A percentile compares a stretch with the other conserved stretches of the same genome.
phyloP scores from a whole-genome alignment of 805 yeast species.

The Nakazawaea holstii region DNA sequence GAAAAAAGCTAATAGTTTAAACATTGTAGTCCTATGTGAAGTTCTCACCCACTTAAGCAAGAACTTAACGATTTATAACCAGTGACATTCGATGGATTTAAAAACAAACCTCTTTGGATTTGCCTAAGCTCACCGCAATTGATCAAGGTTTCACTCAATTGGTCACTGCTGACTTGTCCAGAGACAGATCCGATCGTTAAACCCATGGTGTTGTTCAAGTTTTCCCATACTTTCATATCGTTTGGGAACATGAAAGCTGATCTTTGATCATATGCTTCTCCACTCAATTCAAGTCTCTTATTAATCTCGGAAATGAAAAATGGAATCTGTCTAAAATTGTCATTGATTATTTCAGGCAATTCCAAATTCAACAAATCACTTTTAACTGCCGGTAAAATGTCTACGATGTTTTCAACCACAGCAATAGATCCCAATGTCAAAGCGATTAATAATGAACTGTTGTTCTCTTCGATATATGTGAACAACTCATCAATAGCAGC shows the following conservation, averaged over 20 bases:
- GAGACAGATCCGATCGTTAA: slow-evolving; percentile 50
- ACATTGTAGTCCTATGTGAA: neutral
- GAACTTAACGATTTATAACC: slow-evolving; percentile 19
- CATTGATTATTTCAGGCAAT: slow-evolving; percentile 41
- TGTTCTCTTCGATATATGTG: slow-evolving; percentile 54
- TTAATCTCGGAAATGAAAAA: slow-evolving; percentile 49
- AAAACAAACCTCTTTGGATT: slow-evolving; percentile 62
- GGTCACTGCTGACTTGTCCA: slow-evolving; percentile 43
- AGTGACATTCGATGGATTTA: slow-evolving; percentile 46
- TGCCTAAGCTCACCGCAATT: slow-evolving; percentile 43
- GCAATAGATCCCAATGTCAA: slow-evolving; percentile 77
- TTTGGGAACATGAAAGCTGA: slow-evolving; percentile 72
- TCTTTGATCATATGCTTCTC: slow-evolving; percentile 35
- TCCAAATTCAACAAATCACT: slow-evolving; percentile 58
- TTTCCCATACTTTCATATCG: slow-evolving; percentile 63
- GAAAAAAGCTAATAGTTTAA: neutral
- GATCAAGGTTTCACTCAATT: slow-evolving; percentile 47
- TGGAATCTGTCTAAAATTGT: slow-evolving; percentile 52
- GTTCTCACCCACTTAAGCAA: slow-evolving; percentile 1
- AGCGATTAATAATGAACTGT: slow-evolving; percentile 62
- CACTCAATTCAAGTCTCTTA: slow-evolving; percentile 26
- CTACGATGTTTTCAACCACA: slow-evolving; percentile 53
- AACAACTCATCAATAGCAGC: slow-evolving; percentile 84
- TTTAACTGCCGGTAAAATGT: slow-evolving; percentile 53
- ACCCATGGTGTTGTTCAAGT: slow-evolving; percentile 52